phyloP scores from a whole-genome alignment of 345 rosid species.

The Mangifera indica region DNA sequence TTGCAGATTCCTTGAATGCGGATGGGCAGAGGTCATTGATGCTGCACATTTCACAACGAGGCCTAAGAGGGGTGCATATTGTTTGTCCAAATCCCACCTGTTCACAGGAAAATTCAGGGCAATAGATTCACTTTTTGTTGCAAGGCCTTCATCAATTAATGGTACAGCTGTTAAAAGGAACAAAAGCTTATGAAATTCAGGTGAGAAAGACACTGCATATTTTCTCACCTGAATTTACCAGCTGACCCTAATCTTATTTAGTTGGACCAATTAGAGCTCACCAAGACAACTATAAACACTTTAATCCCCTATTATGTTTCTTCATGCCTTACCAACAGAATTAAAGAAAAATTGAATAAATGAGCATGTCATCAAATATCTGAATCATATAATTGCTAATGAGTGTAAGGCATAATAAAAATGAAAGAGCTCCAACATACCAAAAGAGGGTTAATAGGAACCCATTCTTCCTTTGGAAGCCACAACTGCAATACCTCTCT shows the following conservation, averaged over 20 bases:
- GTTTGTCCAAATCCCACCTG: constrained; percentile 97
- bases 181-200: neutral
- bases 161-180: neutral
- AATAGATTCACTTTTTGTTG: neutral
- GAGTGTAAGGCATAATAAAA: neutral
- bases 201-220: neutral
- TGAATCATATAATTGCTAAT: neutral
- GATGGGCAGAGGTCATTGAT: constrained; percentile 72
- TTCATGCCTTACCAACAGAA: neutral
- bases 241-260: neutral
- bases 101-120: neutral
- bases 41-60: constrained; percentile 65
- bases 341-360: too few relatives aligned
- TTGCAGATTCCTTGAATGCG: constrained; percentile 73
- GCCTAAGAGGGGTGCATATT: constrained; percentile 79
- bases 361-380: neutral
- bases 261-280: neutral
- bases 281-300: neutral
- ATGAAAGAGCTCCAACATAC: constrained; percentile 36
- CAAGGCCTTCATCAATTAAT: neutral
- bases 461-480: constrained; percentile 98
- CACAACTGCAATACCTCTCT: constrained; percentile 78
- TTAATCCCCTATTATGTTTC: neutral
- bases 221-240: too few relatives aligned
- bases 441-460: constrained; percentile 85